Evolutionary conservation across 495 filamentous ascomycete genomes (phyloP).

Genomic region (Tuber brumale): DNA sequence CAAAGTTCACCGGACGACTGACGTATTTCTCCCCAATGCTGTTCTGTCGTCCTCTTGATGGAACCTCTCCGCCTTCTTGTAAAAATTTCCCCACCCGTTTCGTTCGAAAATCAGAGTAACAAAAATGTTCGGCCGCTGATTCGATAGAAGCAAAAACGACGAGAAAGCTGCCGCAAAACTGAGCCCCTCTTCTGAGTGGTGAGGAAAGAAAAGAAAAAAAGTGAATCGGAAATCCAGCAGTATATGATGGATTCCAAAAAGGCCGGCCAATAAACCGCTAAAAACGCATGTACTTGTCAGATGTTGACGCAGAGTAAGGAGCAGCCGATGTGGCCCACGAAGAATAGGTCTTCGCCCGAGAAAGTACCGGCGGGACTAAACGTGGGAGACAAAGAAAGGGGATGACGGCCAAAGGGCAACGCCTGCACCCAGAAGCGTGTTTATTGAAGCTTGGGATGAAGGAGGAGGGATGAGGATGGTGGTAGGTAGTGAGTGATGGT

Average conservation of each 20-base stretch:
- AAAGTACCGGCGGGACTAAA: constrained; percentile 24
- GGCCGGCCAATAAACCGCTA: constrained; percentile 33
- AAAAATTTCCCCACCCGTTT: constrained; percentile 4
- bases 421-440: neutral
- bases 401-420: constrained; percentile 10
- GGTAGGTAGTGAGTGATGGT: constrained; percentile 21
- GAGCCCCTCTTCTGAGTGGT: neutral
- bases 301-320: constrained; percentile 27
- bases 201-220: constrained; percentile 1
- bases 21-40: constrained; percentile 29
- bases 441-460: constrained; percentile 17
- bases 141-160: constrained; percentile 17
- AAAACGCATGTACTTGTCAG: constrained; percentile 36
- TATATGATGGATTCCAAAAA: constrained; percentile 33
- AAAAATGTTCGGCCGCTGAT: constrained; percentile 15
- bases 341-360: constrained; percentile 3
- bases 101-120: constrained; percentile 25
- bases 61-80: constrained; percentile 14
- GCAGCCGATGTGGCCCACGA: constrained; percentile 17
- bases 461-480: constrained; percentile 7
- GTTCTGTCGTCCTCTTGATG: constrained; percentile 7
- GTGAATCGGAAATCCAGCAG: constrained; percentile 22
- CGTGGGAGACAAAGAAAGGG: constrained; percentile 23
- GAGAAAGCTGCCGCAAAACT: constrained; percentile 16
- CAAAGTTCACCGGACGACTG: constrained; percentile 28